These are phyloP conservation scores for Rubia peregrina DNA, from an alignment of 305 asterid genomes.

Conservation along the genomic window DNA sequence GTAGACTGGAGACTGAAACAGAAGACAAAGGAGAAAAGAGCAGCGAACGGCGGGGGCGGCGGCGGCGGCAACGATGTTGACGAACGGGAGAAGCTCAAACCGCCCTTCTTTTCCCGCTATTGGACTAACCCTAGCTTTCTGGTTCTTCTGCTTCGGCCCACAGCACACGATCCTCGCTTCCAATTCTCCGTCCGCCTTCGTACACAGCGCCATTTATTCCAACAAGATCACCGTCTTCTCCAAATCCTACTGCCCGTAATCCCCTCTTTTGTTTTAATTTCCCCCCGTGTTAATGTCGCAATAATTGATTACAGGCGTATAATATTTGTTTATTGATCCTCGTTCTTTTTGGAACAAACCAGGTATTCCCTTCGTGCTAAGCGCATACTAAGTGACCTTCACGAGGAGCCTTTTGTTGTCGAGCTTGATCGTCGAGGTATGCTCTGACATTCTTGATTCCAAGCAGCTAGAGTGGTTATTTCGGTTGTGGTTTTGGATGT, in stretches of 20 bases:
- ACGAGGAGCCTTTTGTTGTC: conserved; percentile 75
- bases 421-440: conserved; percentile 97
- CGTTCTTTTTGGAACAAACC: conserved; percentile 18
- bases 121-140: conserved; percentile 34
- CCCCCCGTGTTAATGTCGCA: neutral
- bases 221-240: conserved; percentile 82
- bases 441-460: neutral
- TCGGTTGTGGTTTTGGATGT: neutral
- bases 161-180: conserved; percentile 52
- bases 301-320: neutral
- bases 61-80: conserved; percentile 3
- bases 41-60: neutral
- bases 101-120: conserved; percentile 21
- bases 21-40: neutral
- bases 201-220: conserved; percentile 74
- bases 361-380: conserved; percentile 70
- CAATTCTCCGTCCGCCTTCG: conserved; percentile 79
- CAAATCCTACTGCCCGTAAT: conserved; percentile 96
- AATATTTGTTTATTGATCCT: neutral
- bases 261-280: neutral
- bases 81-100: neutral
- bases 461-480: neutral
- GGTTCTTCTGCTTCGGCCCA: conserved; percentile 29
- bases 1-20: neutral
- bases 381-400: conserved; percentile 53